Percentiles rank a stretch among this genome's conserved stretches.
Evolutionary conservation across 768 basidiomycete genomes (phyloP).

Genomic region (Calocera cornea): DNA sequence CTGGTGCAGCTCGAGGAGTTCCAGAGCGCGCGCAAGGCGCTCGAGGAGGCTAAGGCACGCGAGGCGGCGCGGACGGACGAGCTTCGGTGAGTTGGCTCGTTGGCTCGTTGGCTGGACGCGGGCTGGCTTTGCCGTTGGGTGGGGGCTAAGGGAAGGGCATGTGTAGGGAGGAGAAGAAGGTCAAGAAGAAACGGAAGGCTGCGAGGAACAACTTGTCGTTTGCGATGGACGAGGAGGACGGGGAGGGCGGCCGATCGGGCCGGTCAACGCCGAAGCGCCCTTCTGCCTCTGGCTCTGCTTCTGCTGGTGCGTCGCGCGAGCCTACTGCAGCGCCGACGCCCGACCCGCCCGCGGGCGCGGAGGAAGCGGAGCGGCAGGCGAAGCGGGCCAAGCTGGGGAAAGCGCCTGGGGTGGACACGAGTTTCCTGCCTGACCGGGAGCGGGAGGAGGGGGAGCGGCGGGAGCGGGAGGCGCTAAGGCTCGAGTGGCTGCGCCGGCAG

Average conservation of each 20-base stretch:
- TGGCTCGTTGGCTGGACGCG: constrained; percentile 11
- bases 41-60: constrained; percentile 82
- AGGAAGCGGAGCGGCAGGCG: constrained; percentile 29
- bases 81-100: constrained; percentile 72
- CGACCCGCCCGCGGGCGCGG: background rate
- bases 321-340: background rate
- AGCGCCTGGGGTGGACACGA: constrained; percentile 94
- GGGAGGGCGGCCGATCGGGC: constrained; percentile 11
- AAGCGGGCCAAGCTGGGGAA: constrained; percentile 79
- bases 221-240: constrained; percentile 69
- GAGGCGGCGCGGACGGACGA: constrained; percentile 76
- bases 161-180: constrained; percentile 68
- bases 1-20: constrained; percentile 87
- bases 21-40: constrained; percentile 69
- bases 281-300: background rate
- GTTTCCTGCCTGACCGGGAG: constrained; percentile 94
- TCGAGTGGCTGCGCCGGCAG: constrained; percentile 73
- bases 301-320: background rate
- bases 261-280: background rate
- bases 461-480: constrained; percentile 74
- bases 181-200: constrained; percentile 86
- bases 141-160: constrained; percentile 36
- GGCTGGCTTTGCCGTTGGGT: constrained; percentile 12
- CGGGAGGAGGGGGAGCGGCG: constrained; percentile 85
- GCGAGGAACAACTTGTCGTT: constrained; percentile 85